Percentiles rank a stretch among this genome's conserved stretches.
phyloP scores from a whole-genome alignment of 108 stramenopile species.

The Nannochloropsis salina region DNA sequence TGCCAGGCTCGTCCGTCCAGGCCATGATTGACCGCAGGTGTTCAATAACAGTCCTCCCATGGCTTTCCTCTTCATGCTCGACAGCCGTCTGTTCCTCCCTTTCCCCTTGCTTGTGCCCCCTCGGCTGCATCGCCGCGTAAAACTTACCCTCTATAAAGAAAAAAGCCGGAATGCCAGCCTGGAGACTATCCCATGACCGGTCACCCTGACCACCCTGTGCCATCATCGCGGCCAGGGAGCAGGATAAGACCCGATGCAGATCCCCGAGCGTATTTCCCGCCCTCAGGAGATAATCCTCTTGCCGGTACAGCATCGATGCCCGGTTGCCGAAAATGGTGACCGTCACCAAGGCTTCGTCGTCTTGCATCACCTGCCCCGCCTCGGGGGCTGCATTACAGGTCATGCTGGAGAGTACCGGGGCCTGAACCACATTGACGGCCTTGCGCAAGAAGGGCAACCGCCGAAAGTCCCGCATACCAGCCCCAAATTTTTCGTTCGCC shows the following conservation, averaged over 20 bases:
- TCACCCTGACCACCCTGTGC: not conserved
- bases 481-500: not conserved
- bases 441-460: not conserved
- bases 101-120: not conserved
- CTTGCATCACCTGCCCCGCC: not conserved
- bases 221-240: not conserved
- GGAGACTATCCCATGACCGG: not conserved
- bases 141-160: constrained; percentile 15
- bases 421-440: not conserved
- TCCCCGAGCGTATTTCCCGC: not conserved
- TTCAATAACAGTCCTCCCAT: not conserved
- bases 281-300: not conserved
- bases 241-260: not conserved
- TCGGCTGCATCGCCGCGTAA: not conserved
- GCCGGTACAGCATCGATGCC: not conserved
- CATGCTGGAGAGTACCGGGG: not conserved
- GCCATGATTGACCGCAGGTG: not conserved
- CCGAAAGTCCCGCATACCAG: constrained; percentile 5
- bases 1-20: not conserved
- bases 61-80: not conserved
- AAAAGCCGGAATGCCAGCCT: constrained; percentile 2
- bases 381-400: not conserved
- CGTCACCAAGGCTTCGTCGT: not conserved
- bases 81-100: not conserved
- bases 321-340: not conserved